These are phyloP conservation scores for Solanum clarkiae DNA, from an alignment of 257 asterid species.

Conservation along the genomic window DNA sequence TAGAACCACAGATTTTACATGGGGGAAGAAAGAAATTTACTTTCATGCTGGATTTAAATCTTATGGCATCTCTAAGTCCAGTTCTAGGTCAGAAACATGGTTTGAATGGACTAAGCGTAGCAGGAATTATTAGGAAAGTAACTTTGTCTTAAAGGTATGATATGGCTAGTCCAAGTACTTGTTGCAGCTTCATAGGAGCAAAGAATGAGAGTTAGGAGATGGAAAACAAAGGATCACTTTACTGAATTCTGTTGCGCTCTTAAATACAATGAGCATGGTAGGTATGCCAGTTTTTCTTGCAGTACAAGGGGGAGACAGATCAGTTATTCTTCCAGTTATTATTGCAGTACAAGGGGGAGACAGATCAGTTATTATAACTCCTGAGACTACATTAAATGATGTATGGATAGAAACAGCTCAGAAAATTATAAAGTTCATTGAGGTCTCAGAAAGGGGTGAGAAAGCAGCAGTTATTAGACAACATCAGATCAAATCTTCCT, in stretches of 20 bases:
- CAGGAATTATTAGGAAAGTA: not conserved
- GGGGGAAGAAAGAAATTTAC: not conserved
- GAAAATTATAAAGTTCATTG: not conserved
- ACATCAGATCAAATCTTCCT: not conserved
- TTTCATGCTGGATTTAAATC: not conserved
- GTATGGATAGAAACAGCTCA: not conserved
- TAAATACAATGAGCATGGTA: not conserved
- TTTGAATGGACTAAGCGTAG: not conserved
- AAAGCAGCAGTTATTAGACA: not conserved
- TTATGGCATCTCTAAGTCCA: not conserved
- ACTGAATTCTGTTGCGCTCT: not conserved
- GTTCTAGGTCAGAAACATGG: not conserved
- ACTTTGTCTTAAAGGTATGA: not conserved
- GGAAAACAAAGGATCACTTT: not conserved
- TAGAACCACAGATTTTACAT: not conserved
- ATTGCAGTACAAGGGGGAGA: not conserved
- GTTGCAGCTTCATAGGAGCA: not conserved
- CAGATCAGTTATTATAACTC: not conserved
- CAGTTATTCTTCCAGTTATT: not conserved
- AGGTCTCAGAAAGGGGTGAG: not conserved
- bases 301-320: not conserved
- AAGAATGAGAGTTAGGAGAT: not conserved
- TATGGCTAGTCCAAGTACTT: not conserved
- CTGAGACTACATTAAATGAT: not conserved
- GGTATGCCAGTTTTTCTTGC: not conserved